Percentiles rank a stretch among this genome's conserved stretches.
Evolutionary conservation across 2,329 filamentous ascomycete species (phyloP).

Genomic region (Diaporthe eres): DNA sequence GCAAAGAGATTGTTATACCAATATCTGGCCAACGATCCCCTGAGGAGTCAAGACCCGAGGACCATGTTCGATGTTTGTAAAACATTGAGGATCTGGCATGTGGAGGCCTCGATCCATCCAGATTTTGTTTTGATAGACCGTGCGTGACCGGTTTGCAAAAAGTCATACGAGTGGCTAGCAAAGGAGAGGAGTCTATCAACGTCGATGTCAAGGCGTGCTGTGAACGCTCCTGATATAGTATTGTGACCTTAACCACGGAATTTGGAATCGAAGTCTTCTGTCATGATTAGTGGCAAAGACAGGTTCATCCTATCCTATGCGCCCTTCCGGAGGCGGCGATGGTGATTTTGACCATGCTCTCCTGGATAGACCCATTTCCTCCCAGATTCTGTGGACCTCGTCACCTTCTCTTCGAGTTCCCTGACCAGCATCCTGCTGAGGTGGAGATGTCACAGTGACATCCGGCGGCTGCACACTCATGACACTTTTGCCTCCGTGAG

Average conservation of each 20-base stretch:
- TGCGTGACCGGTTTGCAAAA: too few relatives aligned
- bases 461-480: neutral
- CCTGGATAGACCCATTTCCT: constrained; percentile 29
- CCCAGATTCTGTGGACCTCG: constrained; percentile 30
- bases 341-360: constrained; percentile 32
- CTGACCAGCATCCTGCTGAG: neutral
- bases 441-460: neutral
- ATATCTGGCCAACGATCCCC: too few relatives aligned
- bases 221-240: neutral
- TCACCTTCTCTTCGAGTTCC: neutral
- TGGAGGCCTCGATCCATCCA: too few relatives aligned
- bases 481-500: too few relatives aligned
- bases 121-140: too few relatives aligned
- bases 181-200: too few relatives aligned
- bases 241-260: neutral
- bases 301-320: neutral
- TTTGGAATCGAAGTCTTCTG: neutral
- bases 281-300: neutral
- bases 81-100: too few relatives aligned
- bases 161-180: too few relatives aligned
- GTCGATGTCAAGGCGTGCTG: neutral
- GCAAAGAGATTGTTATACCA: too few relatives aligned
- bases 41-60: too few relatives aligned
- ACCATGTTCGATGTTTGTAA: too few relatives aligned
- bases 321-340: neutral